These are phyloP conservation scores for Fusarium paranaense DNA, from an alignment of 2,329 filamentous ascomycete species.

Conservation along the genomic window DNA sequence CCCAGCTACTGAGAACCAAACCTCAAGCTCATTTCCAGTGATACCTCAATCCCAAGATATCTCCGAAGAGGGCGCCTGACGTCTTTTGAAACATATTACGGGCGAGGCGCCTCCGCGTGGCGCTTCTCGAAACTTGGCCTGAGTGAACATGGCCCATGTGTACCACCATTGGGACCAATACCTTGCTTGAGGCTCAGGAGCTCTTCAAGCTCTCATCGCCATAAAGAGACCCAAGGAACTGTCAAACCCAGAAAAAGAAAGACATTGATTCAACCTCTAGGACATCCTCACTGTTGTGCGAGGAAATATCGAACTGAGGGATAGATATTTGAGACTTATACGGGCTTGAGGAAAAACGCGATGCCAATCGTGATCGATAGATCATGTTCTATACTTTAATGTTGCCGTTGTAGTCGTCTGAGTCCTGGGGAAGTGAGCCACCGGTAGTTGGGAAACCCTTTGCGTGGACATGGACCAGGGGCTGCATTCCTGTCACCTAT, in stretches of 20 bases:
- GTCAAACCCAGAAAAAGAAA: not conserved
- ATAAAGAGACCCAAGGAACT: not conserved
- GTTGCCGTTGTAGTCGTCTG: slow-evolving; percentile 76
- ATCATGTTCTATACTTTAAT: slow-evolving; percentile 71
- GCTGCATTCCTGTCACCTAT: slow-evolving; percentile 66
- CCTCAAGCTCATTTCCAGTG: slow-evolving; percentile 78
- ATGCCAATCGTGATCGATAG: slow-evolving; percentile 40
- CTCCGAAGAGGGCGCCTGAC: slow-evolving; percentile 77
- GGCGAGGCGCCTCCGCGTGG: slow-evolving; percentile 47
- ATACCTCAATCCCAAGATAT: slow-evolving; percentile 78
- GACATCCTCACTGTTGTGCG: slow-evolving; percentile 73
- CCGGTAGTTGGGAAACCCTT: slow-evolving; percentile 65
- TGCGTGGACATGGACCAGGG: slow-evolving; percentile 70
- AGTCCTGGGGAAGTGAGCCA: slow-evolving; percentile 69
- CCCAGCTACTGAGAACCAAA: slow-evolving; percentile 73
- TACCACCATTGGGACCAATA: not conserved
- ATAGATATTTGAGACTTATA: slow-evolving; percentile 84
- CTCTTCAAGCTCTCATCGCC: not conserved
- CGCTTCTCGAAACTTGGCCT: slow-evolving; percentile 47
- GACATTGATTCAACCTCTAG: not conserved
- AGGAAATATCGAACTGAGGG: slow-evolving; percentile 89
- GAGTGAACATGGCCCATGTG: slow-evolving; percentile 74
- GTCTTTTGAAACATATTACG: slow-evolving; percentile 49
- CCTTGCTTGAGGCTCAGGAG: not conserved
- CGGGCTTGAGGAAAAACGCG: slow-evolving; percentile 64